Conservation (phyloP, 2,329 filamentous ascomycete species). For the Cercospora sp. region DNA sequence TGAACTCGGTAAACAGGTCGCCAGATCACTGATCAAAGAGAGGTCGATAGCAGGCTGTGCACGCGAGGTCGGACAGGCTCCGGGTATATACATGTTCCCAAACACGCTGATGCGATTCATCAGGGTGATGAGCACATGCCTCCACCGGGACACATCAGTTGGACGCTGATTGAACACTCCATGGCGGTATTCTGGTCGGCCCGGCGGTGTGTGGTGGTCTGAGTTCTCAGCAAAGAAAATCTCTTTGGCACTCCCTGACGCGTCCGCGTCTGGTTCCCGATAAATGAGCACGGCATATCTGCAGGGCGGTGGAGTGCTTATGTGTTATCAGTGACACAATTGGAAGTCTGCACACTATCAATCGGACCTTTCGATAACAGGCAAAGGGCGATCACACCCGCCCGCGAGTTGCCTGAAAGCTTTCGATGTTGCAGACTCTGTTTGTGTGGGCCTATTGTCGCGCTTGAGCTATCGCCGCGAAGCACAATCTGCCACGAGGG, state of each 20-base stretch:
- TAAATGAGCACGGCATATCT: conserved; percentile 3
- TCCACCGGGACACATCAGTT: background rate
- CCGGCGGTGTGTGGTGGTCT: background rate
- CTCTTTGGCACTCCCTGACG: background rate
- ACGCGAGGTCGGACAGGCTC: background rate
- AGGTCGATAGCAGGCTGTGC: background rate
- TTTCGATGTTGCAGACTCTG: background rate
- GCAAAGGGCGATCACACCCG: background rate
- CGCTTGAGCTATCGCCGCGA: background rate
- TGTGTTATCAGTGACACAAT: conserved; percentile 1
- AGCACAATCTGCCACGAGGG: background rate
- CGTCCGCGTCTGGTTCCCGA: background rate
- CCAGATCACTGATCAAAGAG: background rate
- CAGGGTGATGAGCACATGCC: conserved; percentile 12
- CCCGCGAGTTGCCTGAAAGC: background rate
- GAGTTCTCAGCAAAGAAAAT: conserved; percentile 5
- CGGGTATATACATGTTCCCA: background rate
- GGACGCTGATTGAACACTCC: conserved; percentile 1
- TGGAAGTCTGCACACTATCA: background rate
- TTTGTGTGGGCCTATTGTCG: background rate
- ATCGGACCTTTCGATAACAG: background rate
- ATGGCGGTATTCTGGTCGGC: conserved; percentile 10
- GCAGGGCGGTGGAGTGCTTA: background rate
- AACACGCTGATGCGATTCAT: conserved; percentile 10
- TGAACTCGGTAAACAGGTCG: background rate